Conservation (phyloP, 2,329 filamentous ascomycete genomes). For the Amesomyces nigricolor region DNA sequence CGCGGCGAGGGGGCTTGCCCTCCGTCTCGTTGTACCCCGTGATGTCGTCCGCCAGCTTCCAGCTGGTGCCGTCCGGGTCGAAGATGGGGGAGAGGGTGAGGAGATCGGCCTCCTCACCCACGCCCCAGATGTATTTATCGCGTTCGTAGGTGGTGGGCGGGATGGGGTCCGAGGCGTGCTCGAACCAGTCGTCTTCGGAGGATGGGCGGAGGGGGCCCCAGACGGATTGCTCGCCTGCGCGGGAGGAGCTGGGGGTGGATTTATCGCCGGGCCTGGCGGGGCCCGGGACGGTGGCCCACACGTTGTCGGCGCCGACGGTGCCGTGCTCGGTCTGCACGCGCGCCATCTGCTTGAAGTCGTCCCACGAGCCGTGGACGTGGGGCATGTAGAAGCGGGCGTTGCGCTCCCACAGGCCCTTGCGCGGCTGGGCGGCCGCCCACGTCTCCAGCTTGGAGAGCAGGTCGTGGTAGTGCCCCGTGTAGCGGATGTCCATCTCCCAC, state of each 20-base stretch:
- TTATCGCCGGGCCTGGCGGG: not conserved
- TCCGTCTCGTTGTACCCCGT: conserved; percentile 70
- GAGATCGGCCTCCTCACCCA: conserved; percentile 83
- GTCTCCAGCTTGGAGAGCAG: conserved; percentile 62
- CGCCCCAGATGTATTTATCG: conserved; percentile 80
- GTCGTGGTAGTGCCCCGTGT: conserved; percentile 81
- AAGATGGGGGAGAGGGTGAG: conserved; percentile 91
- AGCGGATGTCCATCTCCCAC: conserved; percentile 91
- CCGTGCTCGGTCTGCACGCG: conserved; percentile 70
- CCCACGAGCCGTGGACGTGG: conserved; percentile 69
- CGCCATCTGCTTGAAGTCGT: conserved; percentile 72
- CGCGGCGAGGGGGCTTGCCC: conserved; percentile 63
- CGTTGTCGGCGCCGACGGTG: conserved; percentile 57
- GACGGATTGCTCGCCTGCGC: conserved; percentile 54
- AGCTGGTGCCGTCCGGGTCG: conserved; percentile 80
- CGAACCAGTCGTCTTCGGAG: conserved; percentile 64
- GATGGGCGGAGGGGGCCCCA: conserved; percentile 78
- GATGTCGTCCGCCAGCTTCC: conserved; percentile 76
- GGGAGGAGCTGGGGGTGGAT: conserved; percentile 11
- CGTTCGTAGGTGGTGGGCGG: conserved; percentile 70
- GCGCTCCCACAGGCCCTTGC: conserved; percentile 77
- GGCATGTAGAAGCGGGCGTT: conserved; percentile 74
- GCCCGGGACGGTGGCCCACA: conserved; percentile 54
- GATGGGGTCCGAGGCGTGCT: conserved; percentile 64
- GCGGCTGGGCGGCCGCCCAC: conserved; percentile 68